phyloP scores from a whole-genome alignment of 768 basidiomycete genomes.

The Leucocoprinus leucothites region DNA sequence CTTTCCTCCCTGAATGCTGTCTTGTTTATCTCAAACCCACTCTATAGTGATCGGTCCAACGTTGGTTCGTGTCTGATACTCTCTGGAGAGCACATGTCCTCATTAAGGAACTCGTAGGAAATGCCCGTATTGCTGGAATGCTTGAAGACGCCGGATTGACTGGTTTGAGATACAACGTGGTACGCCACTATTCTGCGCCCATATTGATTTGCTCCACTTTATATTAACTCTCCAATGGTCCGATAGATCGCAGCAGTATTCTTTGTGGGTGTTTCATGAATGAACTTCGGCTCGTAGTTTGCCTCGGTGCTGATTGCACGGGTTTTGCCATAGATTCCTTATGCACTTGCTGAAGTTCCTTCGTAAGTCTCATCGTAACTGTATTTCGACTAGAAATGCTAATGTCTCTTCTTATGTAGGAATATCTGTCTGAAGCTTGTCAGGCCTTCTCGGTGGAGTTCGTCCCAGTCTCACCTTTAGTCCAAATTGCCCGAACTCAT shows the following conservation, averaged over 20 bases:
- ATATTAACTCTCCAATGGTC: not conserved
- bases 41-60: constrained; percentile 31
- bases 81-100: not conserved
- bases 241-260: constrained; percentile 31
- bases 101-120: constrained; percentile 15
- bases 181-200: constrained; percentile 15
- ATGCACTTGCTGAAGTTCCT: constrained; percentile 32
- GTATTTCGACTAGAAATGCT: not conserved
- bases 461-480: constrained; percentile 7
- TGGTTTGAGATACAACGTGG: constrained; percentile 33
- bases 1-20: not conserved
- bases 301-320: not conserved
- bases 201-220: too few relatives aligned
- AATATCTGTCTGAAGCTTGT: constrained; percentile 31
- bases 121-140: constrained; percentile 33
- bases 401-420: constrained; percentile 15
- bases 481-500: not conserved
- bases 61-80: constrained; percentile 22
- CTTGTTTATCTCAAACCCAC: not conserved
- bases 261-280: constrained; percentile 21
- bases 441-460: constrained; percentile 30
- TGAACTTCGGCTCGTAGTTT: not conserved
- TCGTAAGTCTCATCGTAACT: constrained; percentile 20
- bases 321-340: constrained; percentile 24
- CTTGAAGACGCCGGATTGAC: constrained; percentile 23